These are phyloP conservation scores for Trichoderma sp. DNA, from an alignment of 2,329 filamentous ascomycete species.

Conservation along the genomic window DNA sequence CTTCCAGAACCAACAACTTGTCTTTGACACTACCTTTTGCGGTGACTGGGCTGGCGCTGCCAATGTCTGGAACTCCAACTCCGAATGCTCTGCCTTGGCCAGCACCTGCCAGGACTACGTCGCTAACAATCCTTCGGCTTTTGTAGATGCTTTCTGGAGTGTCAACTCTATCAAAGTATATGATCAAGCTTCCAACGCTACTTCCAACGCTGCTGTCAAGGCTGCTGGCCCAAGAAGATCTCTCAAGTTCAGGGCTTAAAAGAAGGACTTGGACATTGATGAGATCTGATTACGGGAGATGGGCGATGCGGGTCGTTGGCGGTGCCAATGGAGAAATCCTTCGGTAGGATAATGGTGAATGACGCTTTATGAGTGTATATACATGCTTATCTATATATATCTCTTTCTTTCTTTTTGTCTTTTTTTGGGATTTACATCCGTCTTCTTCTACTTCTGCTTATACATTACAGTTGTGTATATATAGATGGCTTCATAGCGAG, in stretches of 20 bases:
- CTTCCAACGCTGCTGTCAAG: background rate
- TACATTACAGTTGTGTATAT: background rate
- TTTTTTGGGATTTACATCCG: background rate
- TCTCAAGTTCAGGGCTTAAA: background rate
- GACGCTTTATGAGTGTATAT: constrained; percentile 10
- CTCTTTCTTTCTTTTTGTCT: background rate
- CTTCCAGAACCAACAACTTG: constrained; percentile 74
- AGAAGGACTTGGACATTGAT: background rate
- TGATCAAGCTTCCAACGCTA: constrained; percentile 29
- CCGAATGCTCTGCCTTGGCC: constrained; percentile 63
- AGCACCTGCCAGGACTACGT: constrained; percentile 74
- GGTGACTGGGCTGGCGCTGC: constrained; percentile 88
- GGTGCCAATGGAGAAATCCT: background rate
- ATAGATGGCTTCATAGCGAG: background rate
- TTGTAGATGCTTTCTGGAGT: constrained; percentile 75
- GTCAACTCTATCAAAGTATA: constrained; percentile 74
- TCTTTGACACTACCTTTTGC: constrained; percentile 85
- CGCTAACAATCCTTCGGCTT: constrained; percentile 68
- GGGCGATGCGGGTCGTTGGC: background rate
- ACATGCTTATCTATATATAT: background rate
- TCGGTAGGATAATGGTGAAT: background rate
- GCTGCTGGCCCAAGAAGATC: background rate
- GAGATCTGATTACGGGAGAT: background rate
- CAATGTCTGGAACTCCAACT: constrained; percentile 61
- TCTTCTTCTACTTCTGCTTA: background rate